Evolutionary conservation across 257 asterid species (phyloP), one percentile per base, ranked within the genome.

Genomic region (Plantago major): DNA sequence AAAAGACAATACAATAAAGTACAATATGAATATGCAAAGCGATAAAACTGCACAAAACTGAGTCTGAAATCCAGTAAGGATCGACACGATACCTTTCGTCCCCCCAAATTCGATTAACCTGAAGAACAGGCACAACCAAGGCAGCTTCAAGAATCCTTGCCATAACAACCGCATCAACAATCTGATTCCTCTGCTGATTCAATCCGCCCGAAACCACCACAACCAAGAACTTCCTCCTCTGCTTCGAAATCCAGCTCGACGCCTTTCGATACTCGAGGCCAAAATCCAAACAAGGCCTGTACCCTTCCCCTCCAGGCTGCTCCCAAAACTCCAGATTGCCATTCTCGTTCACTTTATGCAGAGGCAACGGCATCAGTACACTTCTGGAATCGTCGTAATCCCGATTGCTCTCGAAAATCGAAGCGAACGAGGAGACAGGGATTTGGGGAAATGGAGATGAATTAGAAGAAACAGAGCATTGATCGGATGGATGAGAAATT

Each of bases 111-210:
- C 82, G 81, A 67, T 84, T 82, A 3, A 78, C 86, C 80, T 84
- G 81, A 30, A 84, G 66, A 70, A 84, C 72, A 4, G 93, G 93
- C 10, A 84, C 80, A 10, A 84, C 93, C 61, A 84, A 62, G 0
- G 85, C 75, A 60, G 87, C 84, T 58, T 79, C 93, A 5, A 84
- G 93, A 60, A 84, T 78, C 38, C 93, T 78, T 0, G 89, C 84
- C 1, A 84, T 62, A 11, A 84, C 89, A 63, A 84, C 93, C 0
- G 93, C 93, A 73, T 82, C 93, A 47, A 79, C 84, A 15, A 84
- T 84, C 73, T 84, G 86, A 60, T 82, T 84, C 45, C 93, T 73
- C 78, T 84, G 93, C 74, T 82, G 89, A 19, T 84, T 84, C 58
- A 84, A 51, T 10, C 93, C 93, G 0, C 93, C 93, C 2, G 88